A percentile compares a stretch with the other conserved stretches of the same genome.
These are phyloP conservation scores for Paecilomyces niveus DNA, from an alignment of 2,329 filamentous ascomycete genomes.

Conservation along the genomic window DNA sequence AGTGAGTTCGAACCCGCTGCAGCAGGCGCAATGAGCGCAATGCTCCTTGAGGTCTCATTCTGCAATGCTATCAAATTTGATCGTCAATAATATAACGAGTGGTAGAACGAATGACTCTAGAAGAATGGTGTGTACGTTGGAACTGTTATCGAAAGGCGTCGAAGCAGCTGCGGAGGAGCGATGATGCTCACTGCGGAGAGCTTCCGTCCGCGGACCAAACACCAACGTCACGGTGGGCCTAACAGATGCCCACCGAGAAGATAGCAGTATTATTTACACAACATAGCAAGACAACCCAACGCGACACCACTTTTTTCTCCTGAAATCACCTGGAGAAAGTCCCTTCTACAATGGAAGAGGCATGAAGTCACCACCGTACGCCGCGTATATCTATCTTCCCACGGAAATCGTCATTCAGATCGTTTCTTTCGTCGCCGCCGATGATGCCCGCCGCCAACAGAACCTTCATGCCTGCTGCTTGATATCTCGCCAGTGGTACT, in stretches of 20 bases:
- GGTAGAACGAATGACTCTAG: neutral
- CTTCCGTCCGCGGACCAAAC: neutral
- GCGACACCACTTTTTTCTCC: neutral
- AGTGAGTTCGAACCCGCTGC: conserved; percentile 14
- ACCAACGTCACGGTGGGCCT: neutral
- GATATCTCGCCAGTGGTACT: conserved; percentile 52
- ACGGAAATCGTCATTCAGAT: conserved; percentile 49
- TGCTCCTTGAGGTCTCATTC: conserved; percentile 20
- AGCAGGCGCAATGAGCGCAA: conserved; percentile 20
- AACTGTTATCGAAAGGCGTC: neutral
- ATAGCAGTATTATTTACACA: neutral
- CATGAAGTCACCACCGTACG: neutral
- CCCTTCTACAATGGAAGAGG: neutral
- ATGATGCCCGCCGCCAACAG: conserved; percentile 33
- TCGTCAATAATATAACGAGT: neutral
- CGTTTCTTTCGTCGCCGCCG: conserved; percentile 34
- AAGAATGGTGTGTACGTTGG: neutral
- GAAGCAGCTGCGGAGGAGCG: neutral
- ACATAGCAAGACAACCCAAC: neutral
- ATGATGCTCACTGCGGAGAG: neutral
- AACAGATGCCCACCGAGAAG: neutral
- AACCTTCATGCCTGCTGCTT: conserved; percentile 47
- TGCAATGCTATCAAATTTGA: neutral
- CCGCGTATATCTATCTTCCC: conserved; percentile 37
- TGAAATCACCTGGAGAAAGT: neutral